Conservation (phyloP, 2,329 filamentous ascomycete genomes). For the Ceratocystis colombiana region DNA sequence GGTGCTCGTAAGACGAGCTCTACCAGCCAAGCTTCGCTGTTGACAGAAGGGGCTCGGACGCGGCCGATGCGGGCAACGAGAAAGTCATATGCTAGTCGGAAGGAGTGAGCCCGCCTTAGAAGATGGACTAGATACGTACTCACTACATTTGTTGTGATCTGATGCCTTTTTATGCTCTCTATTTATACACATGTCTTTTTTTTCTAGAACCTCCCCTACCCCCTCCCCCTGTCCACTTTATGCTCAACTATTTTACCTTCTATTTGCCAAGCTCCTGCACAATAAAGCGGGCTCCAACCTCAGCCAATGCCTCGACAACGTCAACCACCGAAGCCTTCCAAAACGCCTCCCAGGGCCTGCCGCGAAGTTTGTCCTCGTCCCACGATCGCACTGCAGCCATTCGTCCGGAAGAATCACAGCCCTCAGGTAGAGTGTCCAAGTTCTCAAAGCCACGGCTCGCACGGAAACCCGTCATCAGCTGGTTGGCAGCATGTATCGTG, state of each 20-base stretch:
- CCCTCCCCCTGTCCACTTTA: not conserved
- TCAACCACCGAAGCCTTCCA: constrained; percentile 42
- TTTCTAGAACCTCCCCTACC: not conserved
- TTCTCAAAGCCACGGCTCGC: constrained; percentile 16
- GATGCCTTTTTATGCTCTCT: not conserved
- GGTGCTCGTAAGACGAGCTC: not conserved
- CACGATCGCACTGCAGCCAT: constrained; percentile 16
- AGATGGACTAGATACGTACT: not conserved
- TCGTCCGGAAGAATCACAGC: not conserved
- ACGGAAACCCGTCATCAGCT: constrained; percentile 42
- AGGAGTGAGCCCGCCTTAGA: not conserved
- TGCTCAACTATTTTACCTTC: not conserved
- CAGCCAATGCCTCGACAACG: constrained; percentile 40
- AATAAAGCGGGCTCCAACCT: constrained; percentile 39
- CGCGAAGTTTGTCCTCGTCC: constrained; percentile 33
- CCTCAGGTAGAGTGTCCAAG: constrained; percentile 9
- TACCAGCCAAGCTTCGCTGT: not conserved
- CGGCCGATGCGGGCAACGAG: not conserved
- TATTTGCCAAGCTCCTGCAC: constrained; percentile 34
- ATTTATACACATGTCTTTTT: not conserved
- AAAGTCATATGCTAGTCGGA: constrained; percentile 3
- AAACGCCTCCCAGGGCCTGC: constrained; percentile 37
- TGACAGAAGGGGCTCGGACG: not conserved
- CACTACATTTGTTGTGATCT: not conserved
- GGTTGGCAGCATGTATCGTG: constrained; percentile 33